Conservation (phyloP, 306 rosid species). For the Lathyrus tuberosus region DNA sequence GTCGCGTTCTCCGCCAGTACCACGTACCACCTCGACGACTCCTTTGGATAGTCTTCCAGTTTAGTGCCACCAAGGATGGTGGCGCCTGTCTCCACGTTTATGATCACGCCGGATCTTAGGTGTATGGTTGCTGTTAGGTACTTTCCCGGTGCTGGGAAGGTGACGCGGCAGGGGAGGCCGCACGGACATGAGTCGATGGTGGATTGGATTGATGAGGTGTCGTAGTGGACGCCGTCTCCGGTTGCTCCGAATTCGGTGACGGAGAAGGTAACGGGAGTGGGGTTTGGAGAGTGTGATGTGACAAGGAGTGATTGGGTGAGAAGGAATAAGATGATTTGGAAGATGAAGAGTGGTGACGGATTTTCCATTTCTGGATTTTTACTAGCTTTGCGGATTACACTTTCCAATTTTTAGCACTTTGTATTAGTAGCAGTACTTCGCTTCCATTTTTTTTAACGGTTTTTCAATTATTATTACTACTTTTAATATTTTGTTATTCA, state of each 20-base stretch:
- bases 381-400: background rate
- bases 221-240: constrained; percentile 77
- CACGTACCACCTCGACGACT: constrained; percentile 70
- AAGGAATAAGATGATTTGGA: constrained; percentile 17
- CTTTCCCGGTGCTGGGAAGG: constrained; percentile 66
- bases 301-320: constrained; percentile 47
- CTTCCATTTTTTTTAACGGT: too few species aligned
- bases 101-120: constrained; percentile 72
- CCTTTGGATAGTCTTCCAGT: constrained; percentile 67
- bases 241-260: constrained; percentile 77
- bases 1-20: constrained; percentile 83
- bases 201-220: constrained; percentile 77
- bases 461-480: too few species aligned
- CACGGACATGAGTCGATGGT: constrained; percentile 71
- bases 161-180: constrained; percentile 51
- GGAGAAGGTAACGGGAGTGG: constrained; percentile 42
- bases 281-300: constrained; percentile 38
- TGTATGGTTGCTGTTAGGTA: constrained; percentile 80
- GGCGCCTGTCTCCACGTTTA: constrained; percentile 66
- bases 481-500: too few species aligned
- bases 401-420: too few species aligned
- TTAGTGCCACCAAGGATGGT: constrained; percentile 65
- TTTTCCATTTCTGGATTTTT: constrained; percentile 39
- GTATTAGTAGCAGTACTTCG: too few species aligned
- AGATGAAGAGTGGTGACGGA: constrained; percentile 11